Base-by-base conservation (phyloP, 2,329 filamentous ascomycete genomes). In the Lizonia empirigonia region DNA sequence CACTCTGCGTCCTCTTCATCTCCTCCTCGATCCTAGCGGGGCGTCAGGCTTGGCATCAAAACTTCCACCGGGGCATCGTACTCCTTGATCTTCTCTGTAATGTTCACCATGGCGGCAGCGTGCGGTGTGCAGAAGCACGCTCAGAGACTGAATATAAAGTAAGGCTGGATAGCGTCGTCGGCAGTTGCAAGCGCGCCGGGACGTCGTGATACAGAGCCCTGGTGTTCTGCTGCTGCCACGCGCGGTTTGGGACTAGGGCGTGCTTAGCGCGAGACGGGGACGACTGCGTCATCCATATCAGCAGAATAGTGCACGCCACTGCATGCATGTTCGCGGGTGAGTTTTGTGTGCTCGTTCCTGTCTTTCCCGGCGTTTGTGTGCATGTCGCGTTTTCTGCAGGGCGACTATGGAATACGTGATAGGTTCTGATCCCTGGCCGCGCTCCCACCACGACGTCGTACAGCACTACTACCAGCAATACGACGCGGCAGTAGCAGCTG, bases 51-150 rank as follows among this genome's bases (percentile, higher is more conserved):
- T 58, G 57, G 61, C 58, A 63, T 52, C 50, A 58, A 65, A 64
- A 59, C 62, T 54, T 68, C 27, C 27, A 15, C 64, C 57, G 55
- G 41, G 15, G 15, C 16, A 3, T 2, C 87, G 70, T 77, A 96
- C 93, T 97, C 94, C 83, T 99, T 99, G 80, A 99, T 99, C 84
- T 96, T 97, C 48, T 99, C 95, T 62, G 94, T 97, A 63, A 99
- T 99, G 80, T 97, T 97, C 76, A 97, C 94, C 94, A 99, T 99
- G 69, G 70, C 78, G 66, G 44, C 71, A 45, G 54, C 32, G 9
- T 27, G 46, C 18, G 18, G 27, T 39, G 26, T 27, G 15, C 37
- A 48, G 23, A 20, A n/a, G 0, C 34, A 16, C 39, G 32, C 32
- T 19, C 12, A 53, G 44, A 36, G 35, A 58, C 26, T 8, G 50